Base-by-base conservation (phyloP, 768 basidiomycete genomes). In the Favolaschia claudopus region DNA sequence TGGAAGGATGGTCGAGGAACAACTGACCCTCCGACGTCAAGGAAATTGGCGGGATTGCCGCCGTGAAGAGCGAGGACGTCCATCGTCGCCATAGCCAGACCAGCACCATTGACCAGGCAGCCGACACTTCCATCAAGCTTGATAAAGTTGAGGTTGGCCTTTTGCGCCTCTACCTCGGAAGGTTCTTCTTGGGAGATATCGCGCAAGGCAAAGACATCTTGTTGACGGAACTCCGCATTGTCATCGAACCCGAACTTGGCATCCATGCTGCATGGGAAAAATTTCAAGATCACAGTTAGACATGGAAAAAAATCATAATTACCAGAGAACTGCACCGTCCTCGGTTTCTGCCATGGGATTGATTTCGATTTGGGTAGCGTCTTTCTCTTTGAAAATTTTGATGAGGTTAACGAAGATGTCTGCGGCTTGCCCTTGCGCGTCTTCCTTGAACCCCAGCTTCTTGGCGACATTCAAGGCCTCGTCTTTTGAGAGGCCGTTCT, bases 231-330 rank as follows among this genome's bases (percentile, higher is more conserved):
- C 71, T 95, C 95, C 33, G 97, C 97, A 71, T 99, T 99, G 74
- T 99, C 97, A 69, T 99, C 97, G 69, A 99, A 99, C n/a, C 95
- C 95, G 61, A 99, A 94, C 76, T 99, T 99, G 73, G 97, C 97
- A 75, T 99, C 97, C 97, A 99, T 99, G 81, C 96, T 96, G 64
- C 13, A 60, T 42, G 55, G 29, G 20, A 67, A 57, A 40, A 51
- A 58, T 28, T 13, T 47, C 24, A 12, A 51, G 19, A 49, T n/a
- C n/a, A n/a, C n/a, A 19, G 37, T 58, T 36, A 14, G 32, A 46
- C 22, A n/a, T 19, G 29, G 31, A 32, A 46, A 15, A 13, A 62
- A 53, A 4, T n/a, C 33, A 37, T 5, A 76, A 85, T 64, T 67
- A 94, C 95, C 96, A 99, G 46, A 99, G 88, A 48, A 99, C 96